phyloP scores from a whole-genome alignment of 495 filamentous ascomycete genomes.

The Chaetomium cochliodes region DNA sequence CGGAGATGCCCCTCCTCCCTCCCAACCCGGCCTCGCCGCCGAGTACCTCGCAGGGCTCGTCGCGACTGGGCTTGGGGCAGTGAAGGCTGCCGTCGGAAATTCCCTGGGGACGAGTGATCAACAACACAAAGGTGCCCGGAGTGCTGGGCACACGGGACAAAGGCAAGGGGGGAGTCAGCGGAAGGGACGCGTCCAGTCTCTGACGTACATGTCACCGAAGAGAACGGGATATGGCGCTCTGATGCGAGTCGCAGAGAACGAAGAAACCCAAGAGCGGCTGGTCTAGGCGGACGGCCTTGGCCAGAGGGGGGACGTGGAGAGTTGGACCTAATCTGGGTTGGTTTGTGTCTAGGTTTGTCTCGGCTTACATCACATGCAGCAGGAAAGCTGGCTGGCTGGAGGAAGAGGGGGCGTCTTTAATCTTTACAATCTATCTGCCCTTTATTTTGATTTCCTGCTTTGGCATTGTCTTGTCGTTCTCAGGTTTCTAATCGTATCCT shows the following conservation, averaged over 20 bases:
- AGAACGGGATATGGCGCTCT: neutral
- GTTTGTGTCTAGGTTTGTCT: constrained; percentile 6
- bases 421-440: neutral
- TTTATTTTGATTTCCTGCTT: neutral
- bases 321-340: constrained; percentile 3
- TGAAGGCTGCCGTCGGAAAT: neutral
- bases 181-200: neutral
- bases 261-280: neutral
- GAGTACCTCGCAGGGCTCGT: constrained; percentile 10
- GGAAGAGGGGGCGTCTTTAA: neutral
- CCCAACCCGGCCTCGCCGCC: constrained; percentile 11
- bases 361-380: constrained; percentile 1
- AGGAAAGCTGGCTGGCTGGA: neutral
- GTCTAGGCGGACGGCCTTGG: too few species aligned
- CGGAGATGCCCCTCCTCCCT: constrained; percentile 30
- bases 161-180: neutral
- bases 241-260: neutral
- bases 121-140: neutral
- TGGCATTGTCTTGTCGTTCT: neutral
- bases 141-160: constrained; percentile 1
- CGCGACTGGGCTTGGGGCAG: neutral
- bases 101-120: neutral
- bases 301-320: neutral
- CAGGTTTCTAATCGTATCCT: neutral
- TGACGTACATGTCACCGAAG: neutral